Percentiles rank a stretch among this genome's conserved stretches.
These are phyloP conservation scores for Salix arbutifolia DNA, from an alignment of 345 rosid species.

Conservation along the genomic window DNA sequence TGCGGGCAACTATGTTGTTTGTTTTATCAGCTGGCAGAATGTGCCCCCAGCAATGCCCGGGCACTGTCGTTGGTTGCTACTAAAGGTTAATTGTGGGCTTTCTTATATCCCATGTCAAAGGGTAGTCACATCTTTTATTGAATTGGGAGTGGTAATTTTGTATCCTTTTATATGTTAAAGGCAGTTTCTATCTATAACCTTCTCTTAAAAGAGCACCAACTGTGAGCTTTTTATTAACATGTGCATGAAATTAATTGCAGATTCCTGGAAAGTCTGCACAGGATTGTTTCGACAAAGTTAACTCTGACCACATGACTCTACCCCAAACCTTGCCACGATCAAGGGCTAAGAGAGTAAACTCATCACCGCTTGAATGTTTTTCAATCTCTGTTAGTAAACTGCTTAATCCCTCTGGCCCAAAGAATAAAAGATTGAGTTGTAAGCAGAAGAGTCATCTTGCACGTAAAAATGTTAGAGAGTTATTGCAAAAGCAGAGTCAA, in stretches of 20 bases:
- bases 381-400: slow-evolving; percentile 71
- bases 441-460: slow-evolving; percentile 34
- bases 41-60: background rate
- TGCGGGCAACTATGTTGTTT: background rate
- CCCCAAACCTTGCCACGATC: slow-evolving; percentile 49
- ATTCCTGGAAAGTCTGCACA: slow-evolving; percentile 79
- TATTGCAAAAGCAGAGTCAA: slow-evolving; percentile 51
- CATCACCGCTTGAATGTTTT: slow-evolving; percentile 40
- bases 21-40: background rate
- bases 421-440: slow-evolving; percentile 27
- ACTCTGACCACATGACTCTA: slow-evolving; percentile 57
- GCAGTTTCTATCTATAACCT: background rate
- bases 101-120: background rate
- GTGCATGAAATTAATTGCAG: slow-evolving; percentile 31
- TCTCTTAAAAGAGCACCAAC: background rate
- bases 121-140: background rate
- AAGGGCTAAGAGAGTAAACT: slow-evolving; percentile 36
- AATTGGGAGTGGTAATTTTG: background rate
- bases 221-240: background rate
- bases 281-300: slow-evolving; percentile 72
- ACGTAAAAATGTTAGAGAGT: slow-evolving; percentile 51
- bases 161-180: background rate
- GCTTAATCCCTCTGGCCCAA: slow-evolving; percentile 39
- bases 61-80: background rate
- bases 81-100: background rate